phyloP scores from a whole-genome alignment of 2,329 filamentous ascomycete species.

The Myrmaecium sp. region DNA sequence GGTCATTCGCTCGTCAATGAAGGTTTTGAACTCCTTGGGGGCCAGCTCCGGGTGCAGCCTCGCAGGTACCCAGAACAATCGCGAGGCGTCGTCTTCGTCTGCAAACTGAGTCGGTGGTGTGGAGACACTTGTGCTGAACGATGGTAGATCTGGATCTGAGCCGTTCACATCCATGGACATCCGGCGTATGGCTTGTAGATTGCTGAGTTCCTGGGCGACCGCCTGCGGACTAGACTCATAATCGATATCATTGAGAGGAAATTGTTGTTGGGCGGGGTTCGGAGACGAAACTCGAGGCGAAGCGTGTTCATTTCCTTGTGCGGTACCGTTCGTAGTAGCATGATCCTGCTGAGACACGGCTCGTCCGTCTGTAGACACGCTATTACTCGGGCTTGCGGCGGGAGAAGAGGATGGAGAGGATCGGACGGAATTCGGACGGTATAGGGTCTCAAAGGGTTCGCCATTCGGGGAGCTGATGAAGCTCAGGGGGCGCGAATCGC shows the following conservation, averaged over 20 bases:
- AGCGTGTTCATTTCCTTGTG: too few relatives aligned
- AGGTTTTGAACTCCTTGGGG: slow-evolving; percentile 90
- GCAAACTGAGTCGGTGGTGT: slow-evolving; percentile 49
- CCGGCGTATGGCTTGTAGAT: slow-evolving; percentile 72
- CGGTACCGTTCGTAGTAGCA: too few relatives aligned
- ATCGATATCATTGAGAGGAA: slow-evolving; percentile 67
- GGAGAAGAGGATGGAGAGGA: slow-evolving; percentile 10
- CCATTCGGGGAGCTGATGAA: slow-evolving; percentile 47
- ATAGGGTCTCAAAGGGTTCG: slow-evolving; percentile 26
- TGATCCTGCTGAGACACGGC: too few relatives aligned
- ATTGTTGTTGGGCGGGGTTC: slow-evolving; percentile 37
- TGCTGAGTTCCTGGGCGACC: slow-evolving; percentile 82
- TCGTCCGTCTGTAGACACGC: too few relatives aligned
- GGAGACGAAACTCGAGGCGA: too few relatives aligned
- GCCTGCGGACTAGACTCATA: slow-evolving; percentile 82
- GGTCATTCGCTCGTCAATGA: slow-evolving; percentile 83
- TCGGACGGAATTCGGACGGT: slow-evolving; percentile 14
- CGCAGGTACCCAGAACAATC: slow-evolving; percentile 90
- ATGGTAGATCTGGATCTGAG: slow-evolving; percentile 57
- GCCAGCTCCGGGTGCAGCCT: slow-evolving; percentile 87
- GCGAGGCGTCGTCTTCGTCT: slow-evolving; percentile 72
- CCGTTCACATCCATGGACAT: slow-evolving; percentile 85
- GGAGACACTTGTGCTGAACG: slow-evolving; percentile 41
- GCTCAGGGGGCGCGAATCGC: slow-evolving; percentile 53
- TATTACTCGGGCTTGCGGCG: too few relatives aligned